phyloP scores from a whole-genome alignment of 2,329 filamentous ascomycete species.

The Aspergillus sp. region DNA sequence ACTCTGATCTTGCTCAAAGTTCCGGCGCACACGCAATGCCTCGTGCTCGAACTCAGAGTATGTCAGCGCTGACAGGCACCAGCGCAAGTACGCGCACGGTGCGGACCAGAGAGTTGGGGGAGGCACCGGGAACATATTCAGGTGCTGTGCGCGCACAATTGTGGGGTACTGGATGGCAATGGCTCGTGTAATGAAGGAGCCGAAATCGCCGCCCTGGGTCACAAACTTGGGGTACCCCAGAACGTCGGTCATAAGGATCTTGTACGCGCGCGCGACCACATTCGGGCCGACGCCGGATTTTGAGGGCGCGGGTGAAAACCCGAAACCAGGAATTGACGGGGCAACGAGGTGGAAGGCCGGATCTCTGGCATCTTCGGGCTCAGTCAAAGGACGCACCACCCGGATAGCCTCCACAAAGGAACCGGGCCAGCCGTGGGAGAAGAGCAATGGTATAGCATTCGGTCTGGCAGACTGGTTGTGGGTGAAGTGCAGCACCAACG shows the following conservation, averaged over 20 bases:
- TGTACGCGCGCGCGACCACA: conserved; percentile 21
- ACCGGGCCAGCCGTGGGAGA: conserved; percentile 44
- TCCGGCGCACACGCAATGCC: too few species aligned
- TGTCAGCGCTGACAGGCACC: too few species aligned
- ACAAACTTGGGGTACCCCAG: conserved; percentile 31
- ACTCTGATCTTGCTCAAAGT: too few species aligned
- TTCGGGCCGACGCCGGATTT: conserved; percentile 20
- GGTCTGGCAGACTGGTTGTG: conserved; percentile 21
- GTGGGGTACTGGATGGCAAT: conserved; percentile 29
- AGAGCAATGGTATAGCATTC: conserved; percentile 42
- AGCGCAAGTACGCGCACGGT: too few species aligned
- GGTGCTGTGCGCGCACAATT: conserved; percentile 24
- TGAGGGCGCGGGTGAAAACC: conserved; percentile 27
- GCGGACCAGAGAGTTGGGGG: conserved; percentile 18
- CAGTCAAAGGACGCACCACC: conserved; percentile 32
- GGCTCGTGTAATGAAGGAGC: conserved; percentile 30
- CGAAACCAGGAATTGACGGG: conserved; percentile 33
- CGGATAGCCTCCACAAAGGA: conserved; percentile 39
- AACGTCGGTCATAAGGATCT: conserved; percentile 28
- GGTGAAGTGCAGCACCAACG: conserved; percentile 27
- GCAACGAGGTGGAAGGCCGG: conserved; percentile 36
- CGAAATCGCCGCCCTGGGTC: conserved; percentile 33
- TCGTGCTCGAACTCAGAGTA: too few species aligned
- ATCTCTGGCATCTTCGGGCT: conserved; percentile 18
- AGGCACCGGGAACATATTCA: conserved; percentile 28